These are phyloP conservation scores for Phalaenopsis aphrodite DNA, from an alignment of 106 monocot species.

Conservation along the genomic window DNA sequence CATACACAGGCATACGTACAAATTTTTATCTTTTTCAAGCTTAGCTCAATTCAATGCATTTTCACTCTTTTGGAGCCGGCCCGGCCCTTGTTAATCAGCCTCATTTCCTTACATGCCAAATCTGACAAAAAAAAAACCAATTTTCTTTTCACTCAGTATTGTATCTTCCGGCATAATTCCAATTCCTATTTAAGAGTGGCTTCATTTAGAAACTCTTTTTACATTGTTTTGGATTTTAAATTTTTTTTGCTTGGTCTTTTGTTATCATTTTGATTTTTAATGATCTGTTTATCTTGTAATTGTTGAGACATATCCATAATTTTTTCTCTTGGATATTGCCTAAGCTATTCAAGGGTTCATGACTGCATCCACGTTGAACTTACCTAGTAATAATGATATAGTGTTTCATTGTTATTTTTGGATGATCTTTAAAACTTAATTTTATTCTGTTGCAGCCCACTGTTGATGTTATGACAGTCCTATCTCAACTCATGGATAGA, in stretches of 20 bases:
- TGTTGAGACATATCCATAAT: not conserved
- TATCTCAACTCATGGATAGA: conserved; percentile 94
- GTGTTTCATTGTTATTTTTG: not conserved
- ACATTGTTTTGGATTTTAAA: not conserved
- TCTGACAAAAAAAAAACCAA: not conserved
- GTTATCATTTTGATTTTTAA: not conserved
- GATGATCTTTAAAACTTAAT: not conserved
- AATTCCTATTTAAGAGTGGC: not conserved
- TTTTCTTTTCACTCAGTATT: not conserved
- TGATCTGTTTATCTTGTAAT: not conserved
- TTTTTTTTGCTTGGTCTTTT: not conserved
- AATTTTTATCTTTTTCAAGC: not conserved
- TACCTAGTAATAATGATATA: not conserved
- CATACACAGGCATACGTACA: not conserved
- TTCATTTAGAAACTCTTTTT: not conserved
- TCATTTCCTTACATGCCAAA: not conserved
- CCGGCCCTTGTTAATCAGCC: not conserved
- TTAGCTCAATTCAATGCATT: not conserved
- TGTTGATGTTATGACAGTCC: conserved; percentile 90
- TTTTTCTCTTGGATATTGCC: not conserved
- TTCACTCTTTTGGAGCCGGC: not conserved
- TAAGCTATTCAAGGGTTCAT: not conserved
- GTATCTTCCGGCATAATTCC: not conserved
- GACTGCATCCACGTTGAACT: not conserved
- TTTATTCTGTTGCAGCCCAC: conserved; percentile 53